A percentile compares a stretch with the other conserved stretches of the same genome.
phyloP scores from a whole-genome alignment of 78 protist genomes.

The Dictyostelium firmibasis region DNA sequence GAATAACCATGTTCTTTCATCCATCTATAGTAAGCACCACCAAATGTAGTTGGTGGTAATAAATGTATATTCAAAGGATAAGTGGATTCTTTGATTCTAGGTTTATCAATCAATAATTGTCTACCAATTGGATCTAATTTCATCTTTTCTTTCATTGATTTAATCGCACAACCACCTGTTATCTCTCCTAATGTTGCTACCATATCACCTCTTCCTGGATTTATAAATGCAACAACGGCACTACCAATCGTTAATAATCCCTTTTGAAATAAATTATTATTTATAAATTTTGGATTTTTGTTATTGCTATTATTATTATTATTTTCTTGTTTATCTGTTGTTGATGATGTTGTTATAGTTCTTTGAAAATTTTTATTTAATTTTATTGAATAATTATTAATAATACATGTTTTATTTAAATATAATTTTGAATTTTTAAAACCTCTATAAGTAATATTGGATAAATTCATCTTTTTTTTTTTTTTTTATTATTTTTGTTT shows the following conservation, averaged over 20 bases:
- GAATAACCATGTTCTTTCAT: constrained; percentile 48
- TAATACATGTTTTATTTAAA: background rate
- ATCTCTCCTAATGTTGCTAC: constrained; percentile 69
- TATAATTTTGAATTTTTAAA: background rate
- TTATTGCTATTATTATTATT: background rate
- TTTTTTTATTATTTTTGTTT: background rate
- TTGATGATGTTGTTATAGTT: background rate
- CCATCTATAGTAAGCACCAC: constrained; percentile 72
- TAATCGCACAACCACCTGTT: constrained; percentile 65
- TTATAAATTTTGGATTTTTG: background rate
- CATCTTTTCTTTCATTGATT: constrained; percentile 49
- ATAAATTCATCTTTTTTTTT: background rate
- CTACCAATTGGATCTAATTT: constrained; percentile 36
- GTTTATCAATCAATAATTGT: constrained; percentile 13
- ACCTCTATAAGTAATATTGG: background rate
- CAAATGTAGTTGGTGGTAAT: constrained; percentile 80
- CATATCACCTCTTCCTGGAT: constrained; percentile 76
- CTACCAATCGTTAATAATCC: constrained; percentile 61
- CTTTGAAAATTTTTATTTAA: background rate
- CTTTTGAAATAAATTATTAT: constrained; percentile 67
- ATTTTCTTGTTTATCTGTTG: background rate
- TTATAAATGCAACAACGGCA: constrained; percentile 34
- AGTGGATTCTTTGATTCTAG: constrained; percentile 30
- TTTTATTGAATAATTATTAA: background rate
- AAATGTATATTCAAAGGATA: constrained; percentile 12